A percentile compares a stretch with the other conserved stretches of the same genome.
phyloP scores from a whole-genome alignment of 2,329 filamentous ascomycete genomes.

The Ceratocystiopsis minuta region DNA sequence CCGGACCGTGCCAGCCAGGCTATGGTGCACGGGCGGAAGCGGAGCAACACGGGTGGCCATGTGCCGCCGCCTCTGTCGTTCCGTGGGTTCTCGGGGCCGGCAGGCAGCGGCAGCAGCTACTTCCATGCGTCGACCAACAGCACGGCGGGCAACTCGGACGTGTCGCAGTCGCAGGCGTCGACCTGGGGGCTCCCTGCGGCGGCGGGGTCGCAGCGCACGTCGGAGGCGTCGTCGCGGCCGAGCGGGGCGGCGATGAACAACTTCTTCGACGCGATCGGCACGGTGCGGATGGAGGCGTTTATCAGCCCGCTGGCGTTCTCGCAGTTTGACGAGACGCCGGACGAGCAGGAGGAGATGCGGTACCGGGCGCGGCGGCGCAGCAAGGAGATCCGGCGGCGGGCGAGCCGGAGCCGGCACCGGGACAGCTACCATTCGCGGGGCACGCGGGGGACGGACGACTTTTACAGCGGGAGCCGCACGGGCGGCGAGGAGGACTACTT shows the following conservation, averaged over 20 bases:
- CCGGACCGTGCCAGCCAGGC: constrained; percentile 26
- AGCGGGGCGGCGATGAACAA: constrained; percentile 23
- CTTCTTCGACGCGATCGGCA: constrained; percentile 80
- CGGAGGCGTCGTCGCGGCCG: constrained; percentile 33
- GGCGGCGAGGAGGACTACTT: constrained; percentile 36
- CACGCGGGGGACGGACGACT: constrained; percentile 28
- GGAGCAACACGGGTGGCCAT: constrained; percentile 74
- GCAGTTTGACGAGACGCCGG: constrained; percentile 26
- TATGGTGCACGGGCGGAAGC: constrained; percentile 55
- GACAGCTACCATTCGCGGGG: constrained; percentile 31
- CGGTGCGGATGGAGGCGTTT: constrained; percentile 93
- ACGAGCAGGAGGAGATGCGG: constrained; percentile 32
- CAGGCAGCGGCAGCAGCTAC: constrained; percentile 20
- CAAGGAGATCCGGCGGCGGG: constrained; percentile 33
- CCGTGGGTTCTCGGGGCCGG: constrained; percentile 54
- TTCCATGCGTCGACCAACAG: constrained; percentile 34
- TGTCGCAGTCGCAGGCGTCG: constrained; percentile 31
- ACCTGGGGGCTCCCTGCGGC: constrained; percentile 13
- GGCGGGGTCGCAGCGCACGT: constrained; percentile 28
- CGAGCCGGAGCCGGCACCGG: constrained; percentile 33
- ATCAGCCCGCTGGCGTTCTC: constrained; percentile 43
- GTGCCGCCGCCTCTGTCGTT: constrained; percentile 53
- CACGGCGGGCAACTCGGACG: constrained; percentile 40
- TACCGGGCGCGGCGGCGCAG: constrained; percentile 31
- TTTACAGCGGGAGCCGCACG: constrained; percentile 27